Evolutionary conservation across 192 early-diverging fungal genomes (phyloP).

Genomic region (Coemansia sp.): DNA sequence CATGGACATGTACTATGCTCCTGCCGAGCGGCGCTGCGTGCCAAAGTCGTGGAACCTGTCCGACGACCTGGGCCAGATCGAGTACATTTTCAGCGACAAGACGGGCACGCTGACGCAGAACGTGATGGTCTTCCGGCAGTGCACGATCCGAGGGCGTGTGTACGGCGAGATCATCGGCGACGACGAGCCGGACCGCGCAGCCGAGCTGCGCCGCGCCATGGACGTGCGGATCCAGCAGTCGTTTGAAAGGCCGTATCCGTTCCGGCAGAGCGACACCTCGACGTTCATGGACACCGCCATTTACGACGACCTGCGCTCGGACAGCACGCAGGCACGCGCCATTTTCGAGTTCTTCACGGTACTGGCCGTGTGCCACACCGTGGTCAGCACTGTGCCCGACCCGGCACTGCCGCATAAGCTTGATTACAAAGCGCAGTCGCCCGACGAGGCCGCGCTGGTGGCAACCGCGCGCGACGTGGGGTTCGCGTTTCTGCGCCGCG

Average conservation of each 20-base stretch:
- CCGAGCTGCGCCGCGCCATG: constrained; percentile 51
- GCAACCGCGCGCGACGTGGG: constrained; percentile 81
- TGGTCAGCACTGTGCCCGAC: constrained; percentile 64
- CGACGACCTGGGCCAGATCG: constrained; percentile 93
- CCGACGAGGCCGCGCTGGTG: constrained; percentile 93
- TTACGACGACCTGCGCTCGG: constrained; percentile 59
- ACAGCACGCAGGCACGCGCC: constrained; percentile 57
- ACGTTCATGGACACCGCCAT: constrained; percentile 71
- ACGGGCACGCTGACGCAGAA: constrained; percentile 97
- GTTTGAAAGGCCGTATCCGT: constrained; percentile 54
- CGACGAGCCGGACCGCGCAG: constrained; percentile 19
- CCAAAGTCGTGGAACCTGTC: constrained; percentile 89
- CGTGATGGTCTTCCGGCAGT: constrained; percentile 93
- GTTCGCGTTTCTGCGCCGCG: constrained; percentile 77
- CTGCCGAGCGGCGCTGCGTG: constrained; percentile 71
- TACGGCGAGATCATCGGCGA: constrained; percentile 64
- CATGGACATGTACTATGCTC: constrained; percentile 85
- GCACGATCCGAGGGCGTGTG: constrained; percentile 79
- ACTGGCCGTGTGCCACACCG: constrained; percentile 87
- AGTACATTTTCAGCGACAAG: constrained; percentile 97
- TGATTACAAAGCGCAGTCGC: constrained; percentile 89
- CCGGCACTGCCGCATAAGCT: constrained; percentile 53
- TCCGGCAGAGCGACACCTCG: constrained; percentile 58
- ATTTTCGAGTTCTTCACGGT: constrained; percentile 80
- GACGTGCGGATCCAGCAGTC: constrained; percentile 56